These are phyloP conservation scores for Meredithiella fracta DNA, from an alignment of 2,329 filamentous ascomycete species.

Conservation along the genomic window DNA sequence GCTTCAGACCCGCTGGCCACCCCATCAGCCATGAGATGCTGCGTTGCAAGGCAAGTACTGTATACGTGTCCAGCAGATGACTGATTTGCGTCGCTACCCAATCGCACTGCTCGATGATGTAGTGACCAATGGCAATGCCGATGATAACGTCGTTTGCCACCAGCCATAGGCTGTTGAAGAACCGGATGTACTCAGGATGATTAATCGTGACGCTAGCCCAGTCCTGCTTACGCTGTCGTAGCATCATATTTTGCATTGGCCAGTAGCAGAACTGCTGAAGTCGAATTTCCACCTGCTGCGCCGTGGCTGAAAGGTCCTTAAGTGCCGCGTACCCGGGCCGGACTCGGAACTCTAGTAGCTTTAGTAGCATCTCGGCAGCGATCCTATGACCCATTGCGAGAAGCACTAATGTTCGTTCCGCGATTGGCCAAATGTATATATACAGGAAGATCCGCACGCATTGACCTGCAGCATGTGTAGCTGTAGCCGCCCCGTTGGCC, in stretches of 20 bases:
- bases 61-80: conserved; percentile 59
- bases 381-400: conserved; percentile 65
- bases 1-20: conserved; percentile 84
- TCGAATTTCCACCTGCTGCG: conserved; percentile 92
- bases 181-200: conserved; percentile 94
- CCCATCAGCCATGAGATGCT: conserved; percentile 95
- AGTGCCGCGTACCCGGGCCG: conserved; percentile 66
- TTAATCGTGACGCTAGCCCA: conserved; percentile 93
- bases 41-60: conserved; percentile 69
- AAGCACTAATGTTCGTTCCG: conserved; percentile 58
- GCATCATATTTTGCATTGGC: conserved; percentile 87
- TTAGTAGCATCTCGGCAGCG: conserved; percentile 61
- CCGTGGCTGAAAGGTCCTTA: conserved; percentile 90
- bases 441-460: conserved; percentile 55
- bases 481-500: conserved; percentile 77
- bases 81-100: conserved; percentile 73
- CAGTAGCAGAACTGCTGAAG: conserved; percentile 98
- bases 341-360: conserved; percentile 69
- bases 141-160: conserved; percentile 98
- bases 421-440: conserved; percentile 61
- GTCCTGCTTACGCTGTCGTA: conserved; percentile 75
- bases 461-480: conserved; percentile 58
- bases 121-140: conserved; percentile 86
- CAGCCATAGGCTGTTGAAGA: conserved; percentile 97
- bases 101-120: conserved; percentile 85